Evolutionary conservation across 768 basidiomycete genomes (phyloP), one percentile per base, ranked within the genome.

Genomic region (Leccinum olivaceopallidum): DNA sequence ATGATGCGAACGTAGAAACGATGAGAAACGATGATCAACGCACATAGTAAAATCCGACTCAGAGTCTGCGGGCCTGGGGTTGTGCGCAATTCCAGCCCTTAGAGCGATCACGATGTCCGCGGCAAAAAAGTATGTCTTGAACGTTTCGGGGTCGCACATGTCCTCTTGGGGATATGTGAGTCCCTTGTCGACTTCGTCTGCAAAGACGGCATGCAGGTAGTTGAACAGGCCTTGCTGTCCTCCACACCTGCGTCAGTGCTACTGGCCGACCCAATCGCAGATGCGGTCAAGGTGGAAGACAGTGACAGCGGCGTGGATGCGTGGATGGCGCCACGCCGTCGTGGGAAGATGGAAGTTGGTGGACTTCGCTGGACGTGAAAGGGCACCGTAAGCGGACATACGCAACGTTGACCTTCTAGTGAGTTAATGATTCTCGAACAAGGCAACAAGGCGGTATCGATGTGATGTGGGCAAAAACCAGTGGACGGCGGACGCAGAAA

Each of bases 121-220:
- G 1, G 85, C 82, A 67, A 92, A 91, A 74, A 89, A 95, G 73
- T 93, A 94, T 10, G 79, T 77, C 60, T 81, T 82, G 74, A 95
- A 97, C 3, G 79, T 75, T 34, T 81, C 74, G 24, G 79, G 78
- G 6, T 77, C 75, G 56, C 80, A 77, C 18, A 81, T 76, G 47
- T 80, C 81, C 73, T 94, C 90, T 74, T 95, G 94, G 1, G 94
- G 94, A 73, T 95, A 96, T 7, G 94, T 93, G 63, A 77, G 67
- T 1, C 95, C 95, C 51, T 83, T 83, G 58, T 86, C 87, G 13
- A 96, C 78, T 66, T 90, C 92, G 55, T 79, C 78, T n/a, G 84
- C 82, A 73, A 96, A 95, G 24, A 85, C 76, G 34, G 60, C 42
- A 63, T 81, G 80, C 16, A 92, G 80, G 67, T 87, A 82, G 22